Evolutionary conservation across 2,329 filamentous ascomycete species (phyloP).

Genomic region (Calonectria pseudoreteaudii): DNA sequence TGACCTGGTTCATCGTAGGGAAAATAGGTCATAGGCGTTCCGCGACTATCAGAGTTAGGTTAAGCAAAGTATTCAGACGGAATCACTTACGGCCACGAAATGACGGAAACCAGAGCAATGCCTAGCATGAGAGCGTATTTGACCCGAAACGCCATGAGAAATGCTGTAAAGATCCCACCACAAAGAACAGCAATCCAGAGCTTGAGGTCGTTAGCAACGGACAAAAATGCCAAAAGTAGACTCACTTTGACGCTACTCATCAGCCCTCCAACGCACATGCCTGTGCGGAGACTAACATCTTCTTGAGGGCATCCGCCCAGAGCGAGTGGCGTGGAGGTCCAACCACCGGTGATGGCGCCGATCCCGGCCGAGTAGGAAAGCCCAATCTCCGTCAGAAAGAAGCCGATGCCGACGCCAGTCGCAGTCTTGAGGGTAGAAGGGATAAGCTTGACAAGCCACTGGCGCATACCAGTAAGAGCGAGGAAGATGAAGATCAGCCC

Average conservation of each 20-base stretch:
- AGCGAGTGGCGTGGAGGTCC: conserved; percentile 75
- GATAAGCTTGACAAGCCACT: conserved; percentile 77
- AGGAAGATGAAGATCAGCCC: conserved; percentile 74
- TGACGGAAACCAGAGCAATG: conserved; percentile 76
- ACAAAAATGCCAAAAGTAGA: background rate
- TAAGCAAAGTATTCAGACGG: background rate
- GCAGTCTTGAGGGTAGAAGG: conserved; percentile 74
- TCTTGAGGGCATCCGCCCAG: conserved; percentile 79
- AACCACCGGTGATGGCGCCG: conserved; percentile 80
- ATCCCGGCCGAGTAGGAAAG: conserved; percentile 86
- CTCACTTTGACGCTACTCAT: conserved; percentile 81
- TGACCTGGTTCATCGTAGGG: conserved; percentile 74
- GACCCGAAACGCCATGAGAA: conserved; percentile 83
- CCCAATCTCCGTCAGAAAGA: conserved; percentile 73
- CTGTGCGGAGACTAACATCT: conserved; percentile 58
- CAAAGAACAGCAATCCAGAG: conserved; percentile 89
- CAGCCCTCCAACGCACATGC: conserved; percentile 68
- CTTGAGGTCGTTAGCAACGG: conserved; percentile 49
- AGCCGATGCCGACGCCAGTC: conserved; percentile 73
- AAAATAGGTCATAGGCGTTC: conserved; percentile 79
- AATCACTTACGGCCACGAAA: conserved; percentile 76
- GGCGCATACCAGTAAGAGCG: conserved; percentile 75
- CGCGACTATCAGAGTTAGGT: conserved; percentile 57
- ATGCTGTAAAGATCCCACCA: conserved; percentile 81
- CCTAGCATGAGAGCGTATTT: conserved; percentile 82